Evolutionary conservation across 2,329 filamentous ascomycete species (phyloP).

Genomic region (Aspergillus sp.): DNA sequence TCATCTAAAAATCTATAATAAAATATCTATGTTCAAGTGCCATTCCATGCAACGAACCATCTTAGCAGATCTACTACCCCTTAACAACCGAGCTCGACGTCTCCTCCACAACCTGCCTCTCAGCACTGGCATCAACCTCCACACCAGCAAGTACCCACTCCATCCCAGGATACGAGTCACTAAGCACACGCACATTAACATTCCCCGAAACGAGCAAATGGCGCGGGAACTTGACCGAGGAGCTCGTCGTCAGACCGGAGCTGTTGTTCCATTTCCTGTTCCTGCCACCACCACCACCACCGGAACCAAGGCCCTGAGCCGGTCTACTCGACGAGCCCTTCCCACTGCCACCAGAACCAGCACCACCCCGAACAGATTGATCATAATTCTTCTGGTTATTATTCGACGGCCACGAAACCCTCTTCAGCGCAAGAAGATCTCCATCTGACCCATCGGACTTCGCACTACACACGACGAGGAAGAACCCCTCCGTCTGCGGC

Average conservation of each 20-base stretch:
- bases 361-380: not conserved
- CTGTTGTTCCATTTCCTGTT: conserved; percentile 24
- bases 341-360: conserved; percentile 16
- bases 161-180: conserved; percentile 86
- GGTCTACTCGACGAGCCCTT: conserved; percentile 2
- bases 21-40: not conserved
- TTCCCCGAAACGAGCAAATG: conserved; percentile 47
- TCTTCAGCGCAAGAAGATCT: conserved; percentile 84
- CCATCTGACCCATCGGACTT: conserved; percentile 57
- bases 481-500: conserved; percentile 91
- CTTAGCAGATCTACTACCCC: not conserved
- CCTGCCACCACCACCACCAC: not conserved
- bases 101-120: conserved; percentile 22
- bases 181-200: conserved; percentile 76
- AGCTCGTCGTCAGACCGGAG: conserved; percentile 30
- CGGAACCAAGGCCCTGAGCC: not conserved
- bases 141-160: conserved; percentile 59
- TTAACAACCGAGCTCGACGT: conserved; percentile 12
- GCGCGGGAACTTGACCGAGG: conserved; percentile 38
- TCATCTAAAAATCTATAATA: not conserved
- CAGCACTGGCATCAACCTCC: conserved; percentile 52
- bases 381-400: conserved; percentile 24
- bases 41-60: not conserved
- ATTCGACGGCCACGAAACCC: conserved; percentile 71
- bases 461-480: conserved; percentile 70